Conservation (phyloP, 371 early-diverging fungal species). For the Mucor velutinosus region DNA sequence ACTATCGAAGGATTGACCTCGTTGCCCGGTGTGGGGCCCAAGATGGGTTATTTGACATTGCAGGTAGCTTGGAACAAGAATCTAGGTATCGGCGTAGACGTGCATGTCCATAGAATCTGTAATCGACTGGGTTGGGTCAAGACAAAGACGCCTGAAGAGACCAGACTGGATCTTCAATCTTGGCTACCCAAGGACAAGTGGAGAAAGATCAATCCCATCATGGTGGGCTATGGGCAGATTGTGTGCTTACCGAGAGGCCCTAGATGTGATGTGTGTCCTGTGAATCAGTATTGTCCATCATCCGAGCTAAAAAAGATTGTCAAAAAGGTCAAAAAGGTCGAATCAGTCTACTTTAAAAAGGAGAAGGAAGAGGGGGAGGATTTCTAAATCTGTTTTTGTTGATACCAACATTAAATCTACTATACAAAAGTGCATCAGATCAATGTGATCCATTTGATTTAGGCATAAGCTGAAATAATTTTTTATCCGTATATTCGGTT, state of each 20-base stretch:
- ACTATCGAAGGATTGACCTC: constrained; percentile 76
- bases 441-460: too few relatives aligned
- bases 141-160: constrained; percentile 81
- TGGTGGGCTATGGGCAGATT: constrained; percentile 97
- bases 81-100: constrained; percentile 98
- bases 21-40: constrained; percentile 98
- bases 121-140: constrained; percentile 91
- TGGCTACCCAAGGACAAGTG: constrained; percentile 91
- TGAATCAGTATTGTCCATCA: constrained; percentile 73
- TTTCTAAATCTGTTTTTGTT: not conserved
- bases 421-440: too few relatives aligned
- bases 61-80: constrained; percentile 89
- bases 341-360: constrained; percentile 10
- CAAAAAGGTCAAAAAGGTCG: not conserved
- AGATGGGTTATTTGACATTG: constrained; percentile 89
- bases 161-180: constrained; percentile 77
- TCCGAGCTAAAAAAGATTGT: constrained; percentile 26
- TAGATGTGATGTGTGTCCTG: constrained; percentile 83
- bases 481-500: too few relatives aligned
- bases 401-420: not conserved
- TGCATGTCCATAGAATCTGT: constrained; percentile 95
- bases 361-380: not conserved
- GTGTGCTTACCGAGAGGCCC: constrained; percentile 84
- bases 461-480: too few relatives aligned
- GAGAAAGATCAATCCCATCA: constrained; percentile 85